Evolutionary conservation across 1,284 basidiomycete species (phyloP).

Genomic region (Marasmius oreades): DNA sequence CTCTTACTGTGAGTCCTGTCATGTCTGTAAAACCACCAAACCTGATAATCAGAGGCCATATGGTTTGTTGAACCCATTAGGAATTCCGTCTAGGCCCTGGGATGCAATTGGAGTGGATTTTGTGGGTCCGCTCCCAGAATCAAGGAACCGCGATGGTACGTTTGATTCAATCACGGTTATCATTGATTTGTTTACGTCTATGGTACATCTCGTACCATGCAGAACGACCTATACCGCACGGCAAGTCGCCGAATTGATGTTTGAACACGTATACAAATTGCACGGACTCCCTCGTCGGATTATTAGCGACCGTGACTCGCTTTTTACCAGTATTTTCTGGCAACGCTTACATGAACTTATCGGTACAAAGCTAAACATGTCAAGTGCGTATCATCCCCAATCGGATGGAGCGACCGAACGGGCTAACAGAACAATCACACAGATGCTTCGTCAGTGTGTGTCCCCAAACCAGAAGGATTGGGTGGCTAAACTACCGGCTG

Average conservation of each 20-base stretch:
- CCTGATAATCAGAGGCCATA: constrained; percentile 19
- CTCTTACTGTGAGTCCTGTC: constrained; percentile 22
- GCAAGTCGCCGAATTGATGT: constrained; percentile 21
- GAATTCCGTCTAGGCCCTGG: constrained; percentile 23
- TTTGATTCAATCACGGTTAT: constrained; percentile 28
- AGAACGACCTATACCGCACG: constrained; percentile 13
- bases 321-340: constrained; percentile 23
- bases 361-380: constrained; percentile 20
- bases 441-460: constrained; percentile 19
- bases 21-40: constrained; percentile 21
- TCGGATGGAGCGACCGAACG: constrained; percentile 20
- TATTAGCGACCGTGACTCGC: constrained; percentile 15
- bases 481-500: constrained; percentile 16
- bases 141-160: constrained; percentile 20
- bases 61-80: constrained; percentile 21
- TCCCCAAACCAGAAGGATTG: constrained; percentile 15
- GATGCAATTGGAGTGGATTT: constrained; percentile 32
- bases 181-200: constrained; percentile 28
- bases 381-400: constrained; percentile 19
- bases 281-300: constrained; percentile 22
- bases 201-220: constrained; percentile 27
- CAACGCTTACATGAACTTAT: constrained; percentile 17
- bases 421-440: constrained; percentile 17
- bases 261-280: constrained; percentile 19
- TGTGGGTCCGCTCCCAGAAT: constrained; percentile 30